Percentiles rank a stretch among this genome's conserved stretches.
These are phyloP conservation scores for Daedaleopsis sinensis DNA, from an alignment of 768 basidiomycete species.

Conservation along the genomic window DNA sequence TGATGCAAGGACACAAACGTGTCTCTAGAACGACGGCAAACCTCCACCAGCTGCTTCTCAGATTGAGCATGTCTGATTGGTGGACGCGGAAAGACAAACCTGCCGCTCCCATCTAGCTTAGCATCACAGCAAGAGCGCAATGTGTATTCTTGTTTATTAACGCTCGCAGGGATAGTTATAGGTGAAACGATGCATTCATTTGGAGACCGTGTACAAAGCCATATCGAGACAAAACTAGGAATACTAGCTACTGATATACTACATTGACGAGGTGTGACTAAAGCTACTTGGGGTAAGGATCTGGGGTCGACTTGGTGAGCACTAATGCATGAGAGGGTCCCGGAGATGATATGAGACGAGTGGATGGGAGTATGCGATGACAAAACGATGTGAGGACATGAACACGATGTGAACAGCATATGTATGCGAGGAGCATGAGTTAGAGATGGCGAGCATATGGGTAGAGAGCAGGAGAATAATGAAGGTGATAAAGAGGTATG, in stretches of 20 bases:
- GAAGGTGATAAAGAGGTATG: constrained; percentile 16
- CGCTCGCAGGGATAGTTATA: background rate
- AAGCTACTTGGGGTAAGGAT: constrained; percentile 14
- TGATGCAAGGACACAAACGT: constrained; percentile 36
- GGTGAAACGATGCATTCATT: constrained; percentile 2
- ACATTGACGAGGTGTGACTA: constrained; percentile 12
- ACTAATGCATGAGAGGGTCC: constrained; percentile 18
- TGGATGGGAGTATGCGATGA: constrained; percentile 12
- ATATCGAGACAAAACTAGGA: constrained; percentile 17
- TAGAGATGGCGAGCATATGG: constrained; percentile 8
- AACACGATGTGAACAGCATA: constrained; percentile 10
- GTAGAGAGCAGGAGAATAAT: constrained; percentile 9
- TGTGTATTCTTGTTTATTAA: background rate
- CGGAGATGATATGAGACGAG: constrained; percentile 13
- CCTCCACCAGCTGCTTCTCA: constrained; percentile 55
- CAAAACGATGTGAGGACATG: constrained; percentile 22
- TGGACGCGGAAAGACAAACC: constrained; percentile 40
- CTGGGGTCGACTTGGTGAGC: background rate
- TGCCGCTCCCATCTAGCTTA: background rate
- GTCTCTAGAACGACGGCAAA: constrained; percentile 52
- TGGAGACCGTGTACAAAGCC: constrained; percentile 12
- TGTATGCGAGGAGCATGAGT: constrained; percentile 18
- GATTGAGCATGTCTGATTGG: constrained; percentile 60
- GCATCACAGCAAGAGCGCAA: background rate
- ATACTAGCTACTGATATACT: constrained; percentile 20